These are phyloP conservation scores for Epichloe scottii DNA, from an alignment of 2,329 filamentous ascomycete species.

Conservation along the genomic window DNA sequence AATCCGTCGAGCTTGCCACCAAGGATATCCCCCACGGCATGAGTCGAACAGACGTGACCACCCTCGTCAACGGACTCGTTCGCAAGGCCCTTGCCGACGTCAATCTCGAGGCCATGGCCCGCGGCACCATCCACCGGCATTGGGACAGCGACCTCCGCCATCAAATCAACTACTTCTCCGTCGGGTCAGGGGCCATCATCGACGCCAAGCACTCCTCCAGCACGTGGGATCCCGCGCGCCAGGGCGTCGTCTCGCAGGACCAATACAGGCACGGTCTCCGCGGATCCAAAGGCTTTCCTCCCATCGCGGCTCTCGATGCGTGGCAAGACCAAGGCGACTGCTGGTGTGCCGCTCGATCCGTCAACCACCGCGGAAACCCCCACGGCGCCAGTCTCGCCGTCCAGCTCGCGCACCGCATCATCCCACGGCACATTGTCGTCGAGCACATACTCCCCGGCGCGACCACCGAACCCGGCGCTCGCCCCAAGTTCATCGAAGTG, in stretches of 20 bases:
- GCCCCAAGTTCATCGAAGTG: slow-evolving; percentile 57
- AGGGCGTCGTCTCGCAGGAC: slow-evolving; percentile 7
- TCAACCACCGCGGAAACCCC: slow-evolving; percentile 27
- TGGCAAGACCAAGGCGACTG: slow-evolving; percentile 80
- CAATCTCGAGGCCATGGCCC: slow-evolving; percentile 34
- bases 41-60: slow-evolving; percentile 27
- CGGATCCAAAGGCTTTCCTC: slow-evolving; percentile 17
- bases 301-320: slow-evolving; percentile 43
- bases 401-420: slow-evolving; percentile 41
- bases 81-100: slow-evolving; percentile 30
- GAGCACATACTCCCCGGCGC: slow-evolving; percentile 56
- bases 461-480: slow-evolving; percentile 47
- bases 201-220: slow-evolving; percentile 48
- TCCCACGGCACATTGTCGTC: slow-evolving; percentile 57
- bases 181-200: slow-evolving; percentile 52
- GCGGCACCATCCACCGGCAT: slow-evolving; percentile 32
- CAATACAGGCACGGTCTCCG: slow-evolving; percentile 11
- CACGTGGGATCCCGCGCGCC: slow-evolving; percentile 28
- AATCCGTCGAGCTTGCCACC: slow-evolving; percentile 17
- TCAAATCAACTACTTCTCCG: slow-evolving; percentile 62
- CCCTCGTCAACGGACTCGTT: slow-evolving; percentile 29
- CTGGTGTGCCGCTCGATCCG: slow-evolving; percentile 57
- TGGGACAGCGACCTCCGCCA: slow-evolving; percentile 32
- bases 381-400: slow-evolving; percentile 55
- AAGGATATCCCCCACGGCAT: slow-evolving; percentile 19